Percentiles rank a stretch among this genome's conserved stretches.
Conservation (phyloP, 73 alveolate species). For the Diophrys appendiculata region DNA sequence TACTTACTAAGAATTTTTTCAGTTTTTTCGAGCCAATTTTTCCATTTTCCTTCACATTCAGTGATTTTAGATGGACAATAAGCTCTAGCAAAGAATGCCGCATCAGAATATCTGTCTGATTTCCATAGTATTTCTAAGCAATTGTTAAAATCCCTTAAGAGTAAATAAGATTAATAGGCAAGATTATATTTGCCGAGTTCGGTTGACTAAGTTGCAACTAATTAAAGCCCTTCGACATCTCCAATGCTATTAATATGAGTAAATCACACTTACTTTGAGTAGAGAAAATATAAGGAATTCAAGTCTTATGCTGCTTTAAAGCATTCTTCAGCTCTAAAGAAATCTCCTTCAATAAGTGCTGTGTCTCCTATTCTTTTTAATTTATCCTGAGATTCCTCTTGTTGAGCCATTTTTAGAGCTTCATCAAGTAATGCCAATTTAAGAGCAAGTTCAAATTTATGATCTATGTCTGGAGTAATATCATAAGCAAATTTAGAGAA, state of each 20-base stretch:
- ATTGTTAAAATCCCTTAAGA: slow-evolving; percentile 66
- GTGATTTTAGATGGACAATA: slow-evolving; percentile 85
- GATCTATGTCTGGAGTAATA: slow-evolving; percentile 86
- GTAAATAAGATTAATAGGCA: slow-evolving; percentile 84
- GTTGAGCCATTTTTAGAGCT: slow-evolving; percentile 9
- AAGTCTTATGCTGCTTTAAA: slow-evolving; percentile 79
- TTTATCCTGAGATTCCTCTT: slow-evolving; percentile 69
- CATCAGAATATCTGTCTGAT: slow-evolving; percentile 89
- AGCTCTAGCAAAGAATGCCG: slow-evolving; percentile 95
- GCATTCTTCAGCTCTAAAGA: slow-evolving; percentile 86
- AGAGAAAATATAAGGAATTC: slow-evolving; percentile 80
- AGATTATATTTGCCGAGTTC: slow-evolving; percentile 82
- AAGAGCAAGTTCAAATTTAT: slow-evolving; percentile 88
- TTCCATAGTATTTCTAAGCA: slow-evolving; percentile 74
- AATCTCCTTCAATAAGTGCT: slow-evolving; percentile 85
- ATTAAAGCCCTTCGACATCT: slow-evolving; percentile 68
- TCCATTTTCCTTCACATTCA: slow-evolving; percentile 82
- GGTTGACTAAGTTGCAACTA: slow-evolving; percentile 71
- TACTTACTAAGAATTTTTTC: slow-evolving; percentile 23
- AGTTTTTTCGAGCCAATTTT: slow-evolving; percentile 56
- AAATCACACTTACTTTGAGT: slow-evolving; percentile 30
- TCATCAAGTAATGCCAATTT: slow-evolving; percentile 23
- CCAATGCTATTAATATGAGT: slow-evolving; percentile 45
- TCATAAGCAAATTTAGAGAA: slow-evolving; percentile 86
- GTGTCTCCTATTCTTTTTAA: slow-evolving; percentile 93